These are phyloP conservation scores for Tulasnella sp. DNA, from an alignment of 768 basidiomycete genomes.

Conservation along the genomic window DNA sequence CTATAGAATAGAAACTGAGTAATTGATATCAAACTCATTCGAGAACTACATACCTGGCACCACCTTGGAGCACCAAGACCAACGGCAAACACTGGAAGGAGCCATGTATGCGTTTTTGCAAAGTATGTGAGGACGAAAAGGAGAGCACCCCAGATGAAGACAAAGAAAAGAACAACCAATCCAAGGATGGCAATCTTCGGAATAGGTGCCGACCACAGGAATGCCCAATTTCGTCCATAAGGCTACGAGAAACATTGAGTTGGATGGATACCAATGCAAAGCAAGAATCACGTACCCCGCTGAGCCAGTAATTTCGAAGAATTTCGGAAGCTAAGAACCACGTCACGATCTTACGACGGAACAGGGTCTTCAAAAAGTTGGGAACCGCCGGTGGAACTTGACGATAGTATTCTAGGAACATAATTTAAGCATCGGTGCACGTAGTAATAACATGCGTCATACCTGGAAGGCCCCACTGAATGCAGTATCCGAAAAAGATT, in stretches of 20 bases:
- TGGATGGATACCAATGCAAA: constrained; percentile 21
- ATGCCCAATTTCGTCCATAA: constrained; percentile 89
- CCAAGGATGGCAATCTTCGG: constrained; percentile 72
- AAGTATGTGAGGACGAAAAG: constrained; percentile 66
- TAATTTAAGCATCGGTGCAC: no score
- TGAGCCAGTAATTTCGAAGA: constrained; percentile 85
- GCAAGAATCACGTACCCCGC: constrained; percentile 53
- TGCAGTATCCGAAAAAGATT: constrained; percentile 65
- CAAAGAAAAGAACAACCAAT: constrained; percentile 71
- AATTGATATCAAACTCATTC: no score
- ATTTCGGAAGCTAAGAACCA: constrained; percentile 90
- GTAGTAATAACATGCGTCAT: constrained; percentile 19
- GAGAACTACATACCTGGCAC: no score
- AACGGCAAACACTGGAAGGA: constrained; percentile 87
- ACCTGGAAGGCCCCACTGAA: constrained; percentile 82
- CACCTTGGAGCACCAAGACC: constrained; percentile 87
- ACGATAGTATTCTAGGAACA: constrained; percentile 66
- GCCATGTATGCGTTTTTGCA: constrained; percentile 91
- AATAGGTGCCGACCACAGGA: constrained; percentile 77
- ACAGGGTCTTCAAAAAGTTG: constrained; percentile 77
- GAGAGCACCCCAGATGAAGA: constrained; percentile 71
- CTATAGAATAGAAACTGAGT: no score
- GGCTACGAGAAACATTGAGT: constrained; percentile 34
- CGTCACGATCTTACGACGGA: constrained; percentile 80
- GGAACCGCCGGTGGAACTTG: constrained; percentile 93